A percentile compares a stretch with the other conserved stretches of the same genome.
phyloP scores from a whole-genome alignment of 2,329 filamentous ascomycete species.

The Ophidiomyces ophidiicola region DNA sequence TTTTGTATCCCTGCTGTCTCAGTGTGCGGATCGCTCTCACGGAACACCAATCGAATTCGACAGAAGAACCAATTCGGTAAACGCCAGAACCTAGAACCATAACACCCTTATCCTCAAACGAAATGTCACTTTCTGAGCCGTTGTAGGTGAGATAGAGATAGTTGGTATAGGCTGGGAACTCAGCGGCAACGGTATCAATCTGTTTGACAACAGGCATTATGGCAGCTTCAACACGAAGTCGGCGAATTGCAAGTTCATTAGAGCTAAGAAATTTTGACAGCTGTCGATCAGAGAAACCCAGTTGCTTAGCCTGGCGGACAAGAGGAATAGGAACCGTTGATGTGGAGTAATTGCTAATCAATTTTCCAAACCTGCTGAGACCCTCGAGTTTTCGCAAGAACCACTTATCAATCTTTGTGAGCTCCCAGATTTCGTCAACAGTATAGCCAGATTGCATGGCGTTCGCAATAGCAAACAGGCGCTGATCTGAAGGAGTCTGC shows the following conservation, averaged over 20 bases:
- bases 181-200: conserved; percentile 94
- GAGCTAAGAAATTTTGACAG: conserved; percentile 89
- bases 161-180: conserved; percentile 90
- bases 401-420: conserved; percentile 99
- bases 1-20: conserved; percentile 73
- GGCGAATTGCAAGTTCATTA: conserved; percentile 81
- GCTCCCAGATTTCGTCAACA: conserved; percentile 93
- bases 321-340: conserved; percentile 52
- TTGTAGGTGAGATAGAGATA: conserved; percentile 97
- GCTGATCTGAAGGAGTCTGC: conserved; percentile 93
- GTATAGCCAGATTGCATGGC: conserved; percentile 90
- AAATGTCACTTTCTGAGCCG: conserved; percentile 69
- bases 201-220: conserved; percentile 90
- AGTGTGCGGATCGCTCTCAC: conserved; percentile 87
- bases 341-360: conserved; percentile 58
- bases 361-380: conserved; percentile 75
- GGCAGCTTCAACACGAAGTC: conserved; percentile 69
- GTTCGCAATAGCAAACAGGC: conserved; percentile 93
- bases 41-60: conserved; percentile 99
- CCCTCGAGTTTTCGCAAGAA: conserved; percentile 87
- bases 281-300: conserved; percentile 90
- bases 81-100: conserved; percentile 96
- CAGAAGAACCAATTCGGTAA: conserved; percentile 92
- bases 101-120: conserved; percentile 77
- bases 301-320: conserved; percentile 74